phyloP scores from a whole-genome alignment of 1,284 basidiomycete genomes.

The Volvariella surrecta region DNA sequence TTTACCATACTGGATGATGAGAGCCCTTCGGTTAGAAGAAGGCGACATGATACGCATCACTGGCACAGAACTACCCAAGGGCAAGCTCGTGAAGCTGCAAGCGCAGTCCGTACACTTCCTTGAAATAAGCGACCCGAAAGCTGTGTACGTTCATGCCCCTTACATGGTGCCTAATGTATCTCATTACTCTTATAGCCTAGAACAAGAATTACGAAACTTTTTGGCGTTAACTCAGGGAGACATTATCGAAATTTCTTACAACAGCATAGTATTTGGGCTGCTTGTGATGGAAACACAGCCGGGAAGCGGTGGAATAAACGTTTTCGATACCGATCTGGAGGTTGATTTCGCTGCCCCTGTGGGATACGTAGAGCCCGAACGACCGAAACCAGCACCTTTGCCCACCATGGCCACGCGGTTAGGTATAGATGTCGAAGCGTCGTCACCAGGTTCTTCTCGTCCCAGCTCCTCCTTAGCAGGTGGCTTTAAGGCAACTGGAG shows the following conservation, averaged over 20 bases:
- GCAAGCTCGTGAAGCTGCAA: slow-evolving; percentile 95
- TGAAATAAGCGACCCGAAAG: slow-evolving; percentile 92
- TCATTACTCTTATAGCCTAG: slow-evolving; percentile 50
- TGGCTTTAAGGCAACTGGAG: slow-evolving; percentile 46
- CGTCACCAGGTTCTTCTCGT: slow-evolving; percentile 74
- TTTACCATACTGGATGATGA: slow-evolving; percentile 99
- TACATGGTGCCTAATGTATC: slow-evolving; percentile 3
- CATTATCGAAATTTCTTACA: slow-evolving; percentile 89
- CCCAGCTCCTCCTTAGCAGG: slow-evolving; percentile 70
- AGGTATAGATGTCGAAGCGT: slow-evolving; percentile 85
- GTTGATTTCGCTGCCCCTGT: slow-evolving; percentile 77
- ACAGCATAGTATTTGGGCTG: slow-evolving; percentile 90
- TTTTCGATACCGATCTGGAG: slow-evolving; percentile 95
- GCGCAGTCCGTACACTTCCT: slow-evolving; percentile 94
- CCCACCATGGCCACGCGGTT: slow-evolving; percentile 96
- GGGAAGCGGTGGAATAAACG: slow-evolving; percentile 81
- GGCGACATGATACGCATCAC: slow-evolving; percentile 94
- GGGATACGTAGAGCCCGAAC: slow-evolving; percentile 85
- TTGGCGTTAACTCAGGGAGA: slow-evolving; percentile 86
- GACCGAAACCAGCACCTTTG: slow-evolving; percentile 73
- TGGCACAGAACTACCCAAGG: slow-evolving; percentile 84
- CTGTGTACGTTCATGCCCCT: slow-evolving; percentile 64
- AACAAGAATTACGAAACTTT: slow-evolving; percentile 93
- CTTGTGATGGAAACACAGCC: slow-evolving; percentile 93
- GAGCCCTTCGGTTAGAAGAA: slow-evolving; percentile 84